phyloP scores from a whole-genome alignment of 2,329 filamentous ascomycete species.

The Stenocarpella maydis region DNA sequence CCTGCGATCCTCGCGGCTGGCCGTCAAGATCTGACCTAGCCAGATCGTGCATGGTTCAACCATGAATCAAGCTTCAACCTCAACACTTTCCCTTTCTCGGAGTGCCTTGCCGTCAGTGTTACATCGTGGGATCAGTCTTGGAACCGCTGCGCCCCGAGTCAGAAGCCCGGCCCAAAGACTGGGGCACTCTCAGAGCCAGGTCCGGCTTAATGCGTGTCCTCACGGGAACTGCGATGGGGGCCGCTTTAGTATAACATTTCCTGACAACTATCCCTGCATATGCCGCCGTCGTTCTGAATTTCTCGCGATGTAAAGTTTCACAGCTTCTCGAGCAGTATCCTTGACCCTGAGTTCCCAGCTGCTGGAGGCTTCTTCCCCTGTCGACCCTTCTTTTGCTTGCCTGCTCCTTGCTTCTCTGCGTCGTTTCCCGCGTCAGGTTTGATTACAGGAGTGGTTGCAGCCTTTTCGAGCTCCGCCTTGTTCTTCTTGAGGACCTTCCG shows the following conservation, averaged over 20 bases:
- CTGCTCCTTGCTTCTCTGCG: conserved; percentile 54
- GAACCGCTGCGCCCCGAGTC: conserved; percentile 6
- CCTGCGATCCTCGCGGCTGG: background rate
- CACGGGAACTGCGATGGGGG: background rate
- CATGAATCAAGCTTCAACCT: conserved; percentile 19
- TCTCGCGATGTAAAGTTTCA: conserved; percentile 38
- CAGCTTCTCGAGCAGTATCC: conserved; percentile 67
- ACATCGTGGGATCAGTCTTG: conserved; percentile 13
- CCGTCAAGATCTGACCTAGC: conserved; percentile 17
- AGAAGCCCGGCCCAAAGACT: conserved; percentile 5
- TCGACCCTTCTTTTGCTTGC: conserved; percentile 54
- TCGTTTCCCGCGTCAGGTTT: conserved; percentile 53
- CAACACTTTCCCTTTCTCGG: conserved; percentile 23
- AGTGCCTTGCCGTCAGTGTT: conserved; percentile 18
- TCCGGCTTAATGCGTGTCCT: conserved; percentile 8
- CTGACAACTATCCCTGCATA: conserved; percentile 24
- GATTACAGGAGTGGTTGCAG: conserved; percentile 65
- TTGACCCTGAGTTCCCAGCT: conserved; percentile 69
- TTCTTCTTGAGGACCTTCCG: conserved; percentile 75
- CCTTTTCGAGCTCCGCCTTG: conserved; percentile 74
- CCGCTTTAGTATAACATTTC: conserved; percentile 19
- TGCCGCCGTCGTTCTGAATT: background rate
- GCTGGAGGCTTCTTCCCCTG: conserved; percentile 50
- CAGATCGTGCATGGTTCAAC: background rate
- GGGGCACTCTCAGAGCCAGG: conserved; percentile 3